Evolutionary conservation across 306 rosid genomes (phyloP).

Genomic region (peach (Prunus persica)): Prunus_persica_NCBIv2 NC_034009.1:25576501-25577000

Average conservation of each 20-base stretch:
- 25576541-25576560: conserved; percentile 18
- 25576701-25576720: conserved; percentile 51
- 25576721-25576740: conserved; percentile 44
- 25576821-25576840: neutral
- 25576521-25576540: conserved; percentile 28
- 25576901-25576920: conserved; percentile 43
- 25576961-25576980: conserved; percentile 32
- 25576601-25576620: conserved; percentile 36
- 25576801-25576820: conserved; percentile 14
- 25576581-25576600: conserved; percentile 21
- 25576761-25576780: conserved; percentile 24
- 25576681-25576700: conserved; percentile 43
- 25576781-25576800: conserved; percentile 25
- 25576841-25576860: neutral
- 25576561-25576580: conserved; percentile 16
- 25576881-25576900: conserved; percentile 41
- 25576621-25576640: neutral
- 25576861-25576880: conserved; percentile 30
- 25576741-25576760: conserved; percentile 55
- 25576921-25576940: conserved; percentile 47
- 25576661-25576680: conserved; percentile 25
- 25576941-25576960: conserved; percentile 44
- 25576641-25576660: neutral
- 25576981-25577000: conserved; percentile 39
- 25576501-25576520: conserved; percentile 24